Evolutionary conservation across 345 rosid genomes (phyloP).

Genomic region (Firmiana major): DNA sequence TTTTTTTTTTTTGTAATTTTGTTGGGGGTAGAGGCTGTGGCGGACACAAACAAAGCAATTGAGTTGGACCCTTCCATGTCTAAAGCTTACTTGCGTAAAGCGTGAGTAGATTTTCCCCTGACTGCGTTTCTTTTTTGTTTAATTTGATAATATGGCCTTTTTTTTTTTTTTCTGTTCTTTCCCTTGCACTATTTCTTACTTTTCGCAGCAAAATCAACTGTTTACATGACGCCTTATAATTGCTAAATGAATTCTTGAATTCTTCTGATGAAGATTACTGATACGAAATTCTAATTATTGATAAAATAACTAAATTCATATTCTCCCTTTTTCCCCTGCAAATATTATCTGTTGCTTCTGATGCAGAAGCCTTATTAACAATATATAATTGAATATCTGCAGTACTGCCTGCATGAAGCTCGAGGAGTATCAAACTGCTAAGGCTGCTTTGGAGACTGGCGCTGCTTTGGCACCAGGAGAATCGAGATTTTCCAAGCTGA

Average conservation of each 20-base stretch:
- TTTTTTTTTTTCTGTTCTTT: neutral
- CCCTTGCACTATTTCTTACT: neutral
- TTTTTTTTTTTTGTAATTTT: neutral
- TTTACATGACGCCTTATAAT: neutral
- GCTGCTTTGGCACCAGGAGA: conserved; percentile 55
- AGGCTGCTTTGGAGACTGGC: conserved; percentile 73
- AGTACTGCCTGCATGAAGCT: conserved; percentile 89
- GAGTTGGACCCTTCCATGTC: conserved; percentile 63
- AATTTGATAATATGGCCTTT: neutral
- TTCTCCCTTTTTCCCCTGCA: neutral
- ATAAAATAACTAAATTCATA: neutral
- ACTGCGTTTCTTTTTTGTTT: neutral
- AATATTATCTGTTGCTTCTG: neutral
- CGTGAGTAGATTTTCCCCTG: conserved; percentile 38
- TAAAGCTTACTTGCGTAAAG: conserved; percentile 84
- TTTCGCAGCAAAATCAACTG: neutral
- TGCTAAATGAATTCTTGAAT: neutral
- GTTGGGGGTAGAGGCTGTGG: conserved; percentile 66
- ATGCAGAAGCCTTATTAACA: neutral
- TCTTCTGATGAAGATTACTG: neutral
- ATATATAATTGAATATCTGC: conserved; percentile 1
- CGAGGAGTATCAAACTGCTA: conserved; percentile 82
- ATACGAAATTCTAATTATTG: neutral
- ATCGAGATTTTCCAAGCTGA: conserved; percentile 56
- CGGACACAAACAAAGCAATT: conserved; percentile 75